These are phyloP conservation scores for Syncephalastrum monosporum DNA, from an alignment of 371 early-diverging fungal genomes.

Conservation along the genomic window DNA sequence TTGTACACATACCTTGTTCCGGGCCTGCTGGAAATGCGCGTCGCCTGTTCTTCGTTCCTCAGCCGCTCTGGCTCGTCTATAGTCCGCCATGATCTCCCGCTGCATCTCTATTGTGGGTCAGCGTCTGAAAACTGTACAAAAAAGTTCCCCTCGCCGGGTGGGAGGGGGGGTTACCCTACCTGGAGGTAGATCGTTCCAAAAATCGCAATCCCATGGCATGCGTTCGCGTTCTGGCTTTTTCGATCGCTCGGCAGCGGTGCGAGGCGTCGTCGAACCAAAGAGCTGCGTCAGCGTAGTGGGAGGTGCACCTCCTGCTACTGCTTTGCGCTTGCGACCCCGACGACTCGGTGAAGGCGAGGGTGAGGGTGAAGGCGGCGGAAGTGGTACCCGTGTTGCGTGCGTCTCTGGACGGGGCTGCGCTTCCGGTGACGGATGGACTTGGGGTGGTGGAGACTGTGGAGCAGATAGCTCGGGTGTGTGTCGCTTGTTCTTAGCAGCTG, in stretches of 20 bases:
- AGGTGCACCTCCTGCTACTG: no score
- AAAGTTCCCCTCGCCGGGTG: no score
- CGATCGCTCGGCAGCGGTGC: not conserved
- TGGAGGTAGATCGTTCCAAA: constrained; percentile 30
- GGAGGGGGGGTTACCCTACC: constrained; percentile 11
- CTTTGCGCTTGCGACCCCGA: no score
- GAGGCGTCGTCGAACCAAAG: constrained; percentile 3
- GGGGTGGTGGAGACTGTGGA: not conserved
- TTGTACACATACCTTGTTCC: constrained; percentile 9
- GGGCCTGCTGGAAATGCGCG: constrained; percentile 13
- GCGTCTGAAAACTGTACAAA: not conserved
- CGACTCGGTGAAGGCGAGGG: constrained; percentile 1
- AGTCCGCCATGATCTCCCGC: constrained; percentile 14
- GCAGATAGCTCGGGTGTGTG: not conserved
- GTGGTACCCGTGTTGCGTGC: not conserved
- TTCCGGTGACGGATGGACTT: not conserved
- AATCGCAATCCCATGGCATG: constrained; percentile 21
- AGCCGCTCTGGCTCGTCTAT: constrained; percentile 11
- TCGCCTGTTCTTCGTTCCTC: constrained; percentile 8
- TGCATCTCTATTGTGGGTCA: constrained; percentile 15
- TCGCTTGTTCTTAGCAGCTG: constrained; percentile 4
- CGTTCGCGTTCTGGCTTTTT: no score
- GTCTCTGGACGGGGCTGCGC: not conserved
- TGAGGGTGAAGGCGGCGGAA: not conserved
- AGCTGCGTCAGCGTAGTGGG: constrained; percentile 14